Evolutionary conservation across 1,139 yeast genomes (phyloP), one percentile per base, ranked within the genome.

Genomic region (Groenewaldozyma sp.): DNA sequence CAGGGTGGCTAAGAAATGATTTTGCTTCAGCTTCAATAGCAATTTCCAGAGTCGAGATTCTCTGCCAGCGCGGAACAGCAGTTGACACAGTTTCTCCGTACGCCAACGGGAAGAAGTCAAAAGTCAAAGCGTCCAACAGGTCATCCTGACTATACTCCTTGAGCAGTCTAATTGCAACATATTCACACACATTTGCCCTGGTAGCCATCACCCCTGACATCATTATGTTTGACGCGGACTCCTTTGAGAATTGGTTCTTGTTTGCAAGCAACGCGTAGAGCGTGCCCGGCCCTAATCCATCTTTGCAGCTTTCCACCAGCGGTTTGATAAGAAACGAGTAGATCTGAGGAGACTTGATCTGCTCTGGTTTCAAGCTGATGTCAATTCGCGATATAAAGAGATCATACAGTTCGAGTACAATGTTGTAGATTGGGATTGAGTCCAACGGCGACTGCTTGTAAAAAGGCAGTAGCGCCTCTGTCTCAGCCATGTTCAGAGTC

Each of bases 1-100:
- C 65, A 0, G 81, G 81, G 50, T 75, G 79, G 2, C 78, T 69
- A 38, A 76, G 59, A 45, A 76, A 72, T 46, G 63, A 63, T 48
- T 76, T 76, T 2, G 79, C 72, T 44, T 72, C 71, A 14, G 77
- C 68, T 38, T 73, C 61, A 33, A 76, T 70, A 11, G 78, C 71
- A 34, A 76, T 58, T 49, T 76, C 82, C 36, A 76, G 56, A 0
- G 80, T 71, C 32, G 72, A 71, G 45, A 73, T 71, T 36, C 76
- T 59, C 13, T 77, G 53, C 69, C 69, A 41, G 53, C 64, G 53
- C 55, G 76, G 51, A 61, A 62, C 46, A 9, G 45, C 41, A 10
- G 40, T 42, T 16, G 48, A 43, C 17, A 31, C 49, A 40, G 20
- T 41, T 20, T 46, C 37, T 7, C 64, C 64, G 28, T 58, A 56